These are phyloP conservation scores for Euphorbia neoarborescens DNA, from an alignment of 441 rosid genomes.

Conservation along the genomic window DNA sequence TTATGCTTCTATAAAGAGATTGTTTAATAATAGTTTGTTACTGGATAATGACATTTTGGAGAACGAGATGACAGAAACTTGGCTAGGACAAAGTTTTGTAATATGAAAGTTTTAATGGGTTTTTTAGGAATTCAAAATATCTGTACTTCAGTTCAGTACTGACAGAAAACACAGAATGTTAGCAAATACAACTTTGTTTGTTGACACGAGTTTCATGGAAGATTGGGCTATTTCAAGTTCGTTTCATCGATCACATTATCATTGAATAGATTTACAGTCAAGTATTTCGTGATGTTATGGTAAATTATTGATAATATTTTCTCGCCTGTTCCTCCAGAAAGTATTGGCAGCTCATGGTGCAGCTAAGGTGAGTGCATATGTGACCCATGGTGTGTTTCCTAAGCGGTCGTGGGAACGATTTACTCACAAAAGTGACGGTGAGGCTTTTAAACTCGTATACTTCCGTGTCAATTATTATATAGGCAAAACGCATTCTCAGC, in stretches of 20 bases:
- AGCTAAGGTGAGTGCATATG: conserved; percentile 86
- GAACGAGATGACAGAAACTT: too few relatives aligned
- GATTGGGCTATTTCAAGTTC: background rate
- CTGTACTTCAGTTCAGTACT: too few relatives aligned
- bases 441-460: background rate
- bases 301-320: background rate
- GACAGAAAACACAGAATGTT: background rate
- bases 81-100: too few relatives aligned
- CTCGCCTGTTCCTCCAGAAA: conserved; percentile 48
- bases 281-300: background rate
- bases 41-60: too few relatives aligned
- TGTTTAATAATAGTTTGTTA: too few relatives aligned
- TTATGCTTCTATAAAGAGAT: too few relatives aligned
- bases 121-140: too few relatives aligned
- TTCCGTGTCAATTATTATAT: background rate
- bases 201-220: background rate
- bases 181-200: background rate
- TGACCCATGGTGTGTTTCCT: conserved; percentile 94
- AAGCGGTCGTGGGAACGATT: conserved; percentile 86
- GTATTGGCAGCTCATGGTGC: conserved; percentile 85
- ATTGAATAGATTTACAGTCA: background rate
- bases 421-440: conserved; percentile 50
- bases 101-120: too few relatives aligned
- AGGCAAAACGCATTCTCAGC: too few relatives aligned
- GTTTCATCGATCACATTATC: background rate